These are phyloP conservation scores for Penicillium glabrum DNA, from an alignment of 2,329 filamentous ascomycete species.

Conservation along the genomic window DNA sequence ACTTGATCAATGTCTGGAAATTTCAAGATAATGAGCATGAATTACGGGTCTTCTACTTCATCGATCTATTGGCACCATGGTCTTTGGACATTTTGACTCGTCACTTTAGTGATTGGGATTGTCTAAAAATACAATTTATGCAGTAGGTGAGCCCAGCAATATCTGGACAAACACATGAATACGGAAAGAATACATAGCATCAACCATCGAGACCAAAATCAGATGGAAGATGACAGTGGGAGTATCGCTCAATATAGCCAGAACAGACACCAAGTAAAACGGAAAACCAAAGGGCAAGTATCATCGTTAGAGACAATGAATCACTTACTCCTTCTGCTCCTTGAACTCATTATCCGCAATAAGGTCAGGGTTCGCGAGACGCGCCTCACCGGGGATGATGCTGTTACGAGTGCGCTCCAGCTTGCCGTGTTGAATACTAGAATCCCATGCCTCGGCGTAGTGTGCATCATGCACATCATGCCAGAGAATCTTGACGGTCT, in stretches of 20 bases:
- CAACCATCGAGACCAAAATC: constrained; percentile 12
- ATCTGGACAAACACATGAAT: constrained; percentile 12
- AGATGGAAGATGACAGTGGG: constrained; percentile 15
- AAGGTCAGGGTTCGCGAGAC: constrained; percentile 16
- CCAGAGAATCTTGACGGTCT: constrained; percentile 48
- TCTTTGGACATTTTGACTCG: constrained; percentile 7
- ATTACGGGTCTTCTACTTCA: neutral
- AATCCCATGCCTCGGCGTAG: constrained; percentile 44
- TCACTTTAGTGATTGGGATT: constrained; percentile 16
- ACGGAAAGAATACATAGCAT: constrained; percentile 16
- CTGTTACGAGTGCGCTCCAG: constrained; percentile 37
- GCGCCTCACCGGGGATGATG: constrained; percentile 35
- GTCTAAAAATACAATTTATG: constrained; percentile 32
- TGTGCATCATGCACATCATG: constrained; percentile 46
- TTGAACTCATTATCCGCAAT: constrained; percentile 27
- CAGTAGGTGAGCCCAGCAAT: constrained; percentile 11
- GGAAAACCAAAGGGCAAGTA: constrained; percentile 1
- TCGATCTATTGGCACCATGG: neutral
- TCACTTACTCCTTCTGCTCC: constrained; percentile 20
- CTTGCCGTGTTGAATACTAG: constrained; percentile 44
- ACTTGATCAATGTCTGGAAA: no score
- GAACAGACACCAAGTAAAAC: constrained; percentile 2
- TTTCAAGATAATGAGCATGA: neutral
- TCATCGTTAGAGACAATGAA: constrained; percentile 1
- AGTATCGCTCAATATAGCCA: constrained; percentile 9